Evolutionary conservation across 225 moss, liverwort and hornwort species (phyloP), one percentile per base, ranked within the genome.

Genomic region (Neckera pumila): DNA sequence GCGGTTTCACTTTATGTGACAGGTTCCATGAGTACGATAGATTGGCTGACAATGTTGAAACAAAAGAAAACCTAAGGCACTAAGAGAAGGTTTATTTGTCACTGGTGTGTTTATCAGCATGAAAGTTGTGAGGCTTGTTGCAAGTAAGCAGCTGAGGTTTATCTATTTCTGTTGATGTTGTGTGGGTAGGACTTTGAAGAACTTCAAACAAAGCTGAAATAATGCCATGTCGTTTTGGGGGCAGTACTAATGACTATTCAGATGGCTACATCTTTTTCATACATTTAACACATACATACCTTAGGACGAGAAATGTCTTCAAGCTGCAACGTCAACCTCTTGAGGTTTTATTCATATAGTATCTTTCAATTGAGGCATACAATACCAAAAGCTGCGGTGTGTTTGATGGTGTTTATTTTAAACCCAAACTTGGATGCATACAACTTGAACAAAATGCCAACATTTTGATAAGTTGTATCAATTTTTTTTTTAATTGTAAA

Each of bases 1-100:
- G 90, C 90, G 8, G 92, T 97, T 54, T 84, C 91, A 63, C 94
- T 93, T 87, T 94, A 76, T 96, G 95, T 88, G 89, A 89, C 49
- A 92, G 92, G 69, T 94, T 94, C 45, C 88, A 91, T 51, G 89
- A 87, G 38, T 93, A 91, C 58, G 92, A 96, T 81, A 95, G 93
- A 84, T 49, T 93, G 86, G 63, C 88, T 36, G 76, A 84, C 47
- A 74, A 51, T 43, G 70, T 38, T 75, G 86, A 86, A 70, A 54
- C 84, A 75, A 79, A 84, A 86, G 92, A 81, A 69, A 71, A 14
- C 60, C 47, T 12, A 60, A 88, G 61, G 61, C 25, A 71, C 59
- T 86, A 80, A 75, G 60, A 54, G 36, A 47, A 56, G 33, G 65
- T 11, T 54, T 36, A 47, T 69, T 81, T 80, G 33, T 69, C 22